Evolutionary conservation across 441 rosid species (phyloP).

Genomic region (Breynia disticha): DNA sequence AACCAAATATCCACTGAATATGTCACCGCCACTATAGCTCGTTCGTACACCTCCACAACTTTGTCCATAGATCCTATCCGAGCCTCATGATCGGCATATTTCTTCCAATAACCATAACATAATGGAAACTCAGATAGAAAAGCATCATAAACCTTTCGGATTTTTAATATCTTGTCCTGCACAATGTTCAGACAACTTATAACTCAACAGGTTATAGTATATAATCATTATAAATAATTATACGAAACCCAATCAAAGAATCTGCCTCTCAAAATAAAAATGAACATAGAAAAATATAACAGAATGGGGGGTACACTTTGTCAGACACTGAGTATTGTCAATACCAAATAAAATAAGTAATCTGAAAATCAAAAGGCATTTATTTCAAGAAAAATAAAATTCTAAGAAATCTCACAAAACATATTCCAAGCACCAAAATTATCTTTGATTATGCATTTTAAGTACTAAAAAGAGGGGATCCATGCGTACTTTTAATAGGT

Average conservation of each 20-base stretch:
- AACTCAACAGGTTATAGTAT: constrained; percentile 5
- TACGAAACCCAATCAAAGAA: neutral
- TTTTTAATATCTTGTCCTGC: constrained; percentile 80
- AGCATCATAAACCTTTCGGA: constrained; percentile 77
- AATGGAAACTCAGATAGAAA: constrained; percentile 89
- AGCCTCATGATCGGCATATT: constrained; percentile 94
- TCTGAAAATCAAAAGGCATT: too few relatives aligned
- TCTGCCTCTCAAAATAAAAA: neutral
- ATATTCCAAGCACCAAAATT: too few relatives aligned
- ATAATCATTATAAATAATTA: neutral
- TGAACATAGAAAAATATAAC: neutral
- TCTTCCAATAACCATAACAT: constrained; percentile 99
- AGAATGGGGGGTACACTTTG: too few relatives aligned
- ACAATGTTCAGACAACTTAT: constrained; percentile 16
- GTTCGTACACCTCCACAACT: constrained; percentile 90
- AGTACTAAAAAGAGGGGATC: too few relatives aligned
- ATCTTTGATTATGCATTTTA: too few relatives aligned
- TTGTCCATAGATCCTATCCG: constrained; percentile 83
- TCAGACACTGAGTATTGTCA: too few relatives aligned
- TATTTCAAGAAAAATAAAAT: too few relatives aligned
- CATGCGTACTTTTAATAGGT: too few relatives aligned
- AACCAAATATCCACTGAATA: constrained; percentile 97
- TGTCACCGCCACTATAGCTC: constrained; percentile 85
- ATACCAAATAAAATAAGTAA: too few relatives aligned
- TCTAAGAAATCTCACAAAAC: too few relatives aligned